Evolutionary conservation across 371 early-diverging fungal genomes (phyloP), one percentile per base, ranked within the genome.

Genomic region (Mortierella sp.): DNA sequence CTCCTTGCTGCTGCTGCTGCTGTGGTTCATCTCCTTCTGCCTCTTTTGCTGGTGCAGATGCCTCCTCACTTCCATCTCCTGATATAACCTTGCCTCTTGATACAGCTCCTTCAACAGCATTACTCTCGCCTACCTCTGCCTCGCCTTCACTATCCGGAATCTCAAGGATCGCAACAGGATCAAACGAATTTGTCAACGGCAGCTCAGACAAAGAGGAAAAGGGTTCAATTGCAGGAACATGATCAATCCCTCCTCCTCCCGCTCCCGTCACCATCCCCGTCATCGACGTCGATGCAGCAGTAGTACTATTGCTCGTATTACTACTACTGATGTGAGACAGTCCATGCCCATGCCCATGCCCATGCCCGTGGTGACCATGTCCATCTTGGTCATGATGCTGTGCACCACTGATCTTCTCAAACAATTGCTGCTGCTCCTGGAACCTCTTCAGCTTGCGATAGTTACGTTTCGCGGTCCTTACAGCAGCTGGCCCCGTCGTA

Each of bases 381-480:
- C 73, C 71, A 71, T 70, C 79, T 10, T 74, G 46, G 12, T 77
- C 77, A 21, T 72, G 60, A 14, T 74, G 75, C 11, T 68, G 56
- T 14, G 49, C 63, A 16, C 35, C 71, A 27, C 79, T 76, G 71
- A 60, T 70, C 32, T 77, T 75, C 5, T 74, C 81, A 4, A 80
- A 41, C 32, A 81, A 44, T 29, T 76, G 81, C 55, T 78, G 78
- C 44, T 84, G 81, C 32, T 84, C 84, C 29, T 84, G 74, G 70
- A 81, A 84, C 51, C 71, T 77, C 46, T 76, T 65, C 38, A 84
- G 44, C 65, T 80, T 77, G 3, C 79, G 78, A 63, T 84, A 74
- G 7, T 58, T 68, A 48, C 74, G 46, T 49, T 78, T 84, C 32
- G 84, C 84, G 3, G 76, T 68, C 49, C 74, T 71, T 21, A 81